Conservation (phyloP, 2,329 filamentous ascomycete species). For the Scedosporium dehoogii region DNA sequence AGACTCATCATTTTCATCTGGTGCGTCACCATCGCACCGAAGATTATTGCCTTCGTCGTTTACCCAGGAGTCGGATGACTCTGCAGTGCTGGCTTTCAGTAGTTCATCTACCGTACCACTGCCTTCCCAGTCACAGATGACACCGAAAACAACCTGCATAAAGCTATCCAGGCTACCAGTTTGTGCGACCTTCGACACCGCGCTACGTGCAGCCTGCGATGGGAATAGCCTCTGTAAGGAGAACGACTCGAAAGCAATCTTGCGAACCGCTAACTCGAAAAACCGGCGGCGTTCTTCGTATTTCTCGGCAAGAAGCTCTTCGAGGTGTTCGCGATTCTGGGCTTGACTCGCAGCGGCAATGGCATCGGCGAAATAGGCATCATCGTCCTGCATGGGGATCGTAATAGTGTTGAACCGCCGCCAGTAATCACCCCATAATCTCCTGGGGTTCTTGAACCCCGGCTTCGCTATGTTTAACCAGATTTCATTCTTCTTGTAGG, state of each 20-base stretch:
- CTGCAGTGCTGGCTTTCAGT: background rate
- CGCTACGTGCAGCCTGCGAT: background rate
- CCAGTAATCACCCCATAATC: slow-evolving; percentile 8
- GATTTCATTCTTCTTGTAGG: slow-evolving; percentile 3
- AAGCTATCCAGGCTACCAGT: slow-evolving; percentile 10
- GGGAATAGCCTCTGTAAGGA: background rate
- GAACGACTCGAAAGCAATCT: slow-evolving; percentile 4
- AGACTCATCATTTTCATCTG: background rate
- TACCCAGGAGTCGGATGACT: background rate
- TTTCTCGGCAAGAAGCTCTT: slow-evolving; percentile 7
- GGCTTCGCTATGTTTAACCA: slow-evolving; percentile 6
- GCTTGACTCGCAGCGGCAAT: slow-evolving; percentile 6
- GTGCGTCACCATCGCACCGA: background rate
- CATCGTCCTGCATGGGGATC: slow-evolving; percentile 8
- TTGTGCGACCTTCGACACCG: slow-evolving; percentile 6
- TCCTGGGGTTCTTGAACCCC: slow-evolving; percentile 3
- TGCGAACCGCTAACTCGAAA: background rate
- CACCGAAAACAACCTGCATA: slow-evolving; percentile 6
- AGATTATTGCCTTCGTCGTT: background rate
- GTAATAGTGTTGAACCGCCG: slow-evolving; percentile 8
- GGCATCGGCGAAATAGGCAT: slow-evolving; percentile 10
- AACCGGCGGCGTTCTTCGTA: slow-evolving; percentile 3
- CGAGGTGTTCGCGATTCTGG: slow-evolving; percentile 7
- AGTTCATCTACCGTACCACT: background rate
- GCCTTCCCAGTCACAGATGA: background rate